Conservation (phyloP, 495 filamentous ascomycete genomes). For the Aspergillus coremiiformis region DNA sequence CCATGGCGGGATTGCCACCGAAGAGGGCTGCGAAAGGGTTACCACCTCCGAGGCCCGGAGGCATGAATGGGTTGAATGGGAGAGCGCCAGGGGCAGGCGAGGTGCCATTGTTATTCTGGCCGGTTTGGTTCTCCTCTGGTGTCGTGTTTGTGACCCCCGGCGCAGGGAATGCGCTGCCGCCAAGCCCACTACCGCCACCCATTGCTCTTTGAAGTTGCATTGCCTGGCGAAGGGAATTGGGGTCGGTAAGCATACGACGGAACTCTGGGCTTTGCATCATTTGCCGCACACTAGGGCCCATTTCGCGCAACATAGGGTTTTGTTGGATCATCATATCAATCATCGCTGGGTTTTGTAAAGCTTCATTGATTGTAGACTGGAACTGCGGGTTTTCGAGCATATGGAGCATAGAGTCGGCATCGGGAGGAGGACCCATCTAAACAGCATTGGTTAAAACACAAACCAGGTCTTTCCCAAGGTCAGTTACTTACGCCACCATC, state of each 20-base stretch:
- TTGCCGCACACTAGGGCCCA: slow-evolving; percentile 71
- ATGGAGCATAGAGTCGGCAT: slow-evolving; percentile 66
- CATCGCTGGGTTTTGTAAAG: slow-evolving; percentile 84
- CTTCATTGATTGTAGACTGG: slow-evolving; percentile 80
- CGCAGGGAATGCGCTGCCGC: slow-evolving; percentile 64
- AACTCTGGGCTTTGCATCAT: slow-evolving; percentile 82
- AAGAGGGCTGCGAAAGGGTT: slow-evolving; percentile 75
- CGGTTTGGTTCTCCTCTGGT: slow-evolving; percentile 34
- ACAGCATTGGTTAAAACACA: slow-evolving; percentile 14
- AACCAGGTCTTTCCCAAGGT: background rate
- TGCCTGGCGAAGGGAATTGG: slow-evolving; percentile 70
- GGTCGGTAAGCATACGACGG: slow-evolving; percentile 93
- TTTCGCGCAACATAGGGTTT: slow-evolving; percentile 80
- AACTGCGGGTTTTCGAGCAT: slow-evolving; percentile 86
- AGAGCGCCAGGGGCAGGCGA: slow-evolving; percentile 11
- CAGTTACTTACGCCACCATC: slow-evolving; percentile 81
- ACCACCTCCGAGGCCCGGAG: slow-evolving; percentile 36
- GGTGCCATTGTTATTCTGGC: slow-evolving; percentile 29
- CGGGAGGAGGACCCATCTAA: slow-evolving; percentile 87
- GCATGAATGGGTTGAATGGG: slow-evolving; percentile 35
- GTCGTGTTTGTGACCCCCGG: slow-evolving; percentile 79
- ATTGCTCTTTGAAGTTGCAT: slow-evolving; percentile 70
- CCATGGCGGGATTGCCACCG: slow-evolving; percentile 29
- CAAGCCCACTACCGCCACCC: slow-evolving; percentile 47
- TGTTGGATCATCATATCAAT: slow-evolving; percentile 86